Base-by-base conservation (phyloP, 1,139 yeast species). In the Ogataea hybrid region DNA sequence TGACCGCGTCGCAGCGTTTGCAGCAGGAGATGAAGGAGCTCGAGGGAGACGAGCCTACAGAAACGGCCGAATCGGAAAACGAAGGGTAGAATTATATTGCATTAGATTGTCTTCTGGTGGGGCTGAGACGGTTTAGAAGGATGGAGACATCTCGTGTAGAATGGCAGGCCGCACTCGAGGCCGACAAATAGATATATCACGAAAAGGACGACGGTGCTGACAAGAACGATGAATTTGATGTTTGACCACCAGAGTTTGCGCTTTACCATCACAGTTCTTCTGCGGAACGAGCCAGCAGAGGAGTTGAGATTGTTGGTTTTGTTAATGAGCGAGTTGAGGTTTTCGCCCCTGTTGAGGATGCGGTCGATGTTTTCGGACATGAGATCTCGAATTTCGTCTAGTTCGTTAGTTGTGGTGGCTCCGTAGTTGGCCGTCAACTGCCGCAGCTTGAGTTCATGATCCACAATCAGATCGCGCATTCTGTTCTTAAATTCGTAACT, bases 271-370 rank as follows among this genome's bases (percentile, higher is more conserved):
- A 76, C 77, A 0, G 96, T 85, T 46, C 81, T 73, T 51, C 83
- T 79, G 51, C 87, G 81, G 59, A 89, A 89, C 34, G 84, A 76
- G 64, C 72, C 77, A 5, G 95, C 79, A 27, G 80, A 77, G 22
- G 75, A 72, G 51, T 84, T 86, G 62, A 88, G 71, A 41, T 81
- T 71, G 50, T 85, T 86, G 1, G 96, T 88, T 59, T 89, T 89
- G 59, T 83, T 85, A 14, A 88, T 95, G 48, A 89, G 70, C 37
- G 77, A 64, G 49, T 80, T 79, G 46, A 89, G 79, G 44, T 86
- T 74, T 55, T 88, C 96, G 10, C 95, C 96, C 43, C 97, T 73
- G 55, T 80, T 81, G 56, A 89, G 68, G 20, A 89, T 68, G 56
- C 77, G 77, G 53, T 78, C 82, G 43, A 82, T 80, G 54, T 82